Conservation (phyloP, 2,329 filamentous ascomycete species). For the Ceratocystis colombiana region DNA sequence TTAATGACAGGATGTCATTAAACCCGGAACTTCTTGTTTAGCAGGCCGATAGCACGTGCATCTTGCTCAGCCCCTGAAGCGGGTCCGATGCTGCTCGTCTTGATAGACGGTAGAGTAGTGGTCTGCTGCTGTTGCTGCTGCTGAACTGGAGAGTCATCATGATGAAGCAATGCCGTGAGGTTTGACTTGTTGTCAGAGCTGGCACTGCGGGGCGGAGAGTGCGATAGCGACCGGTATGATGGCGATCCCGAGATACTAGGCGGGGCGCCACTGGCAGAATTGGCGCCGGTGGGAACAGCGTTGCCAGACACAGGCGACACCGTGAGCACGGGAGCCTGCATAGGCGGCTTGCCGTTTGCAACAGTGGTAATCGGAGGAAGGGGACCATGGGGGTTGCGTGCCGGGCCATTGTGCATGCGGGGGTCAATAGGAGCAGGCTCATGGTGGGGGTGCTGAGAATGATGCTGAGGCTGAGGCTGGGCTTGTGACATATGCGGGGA, state of each 20-base stretch:
- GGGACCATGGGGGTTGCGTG: slow-evolving; percentile 37
- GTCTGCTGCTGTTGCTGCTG: slow-evolving; percentile 34
- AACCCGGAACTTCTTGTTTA: slow-evolving; percentile 49
- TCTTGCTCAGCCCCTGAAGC: slow-evolving; percentile 46
- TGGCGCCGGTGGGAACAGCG: slow-evolving; percentile 33
- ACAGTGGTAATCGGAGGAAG: slow-evolving; percentile 37
- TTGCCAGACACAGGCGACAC: slow-evolving; percentile 36
- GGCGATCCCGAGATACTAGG: slow-evolving; percentile 25
- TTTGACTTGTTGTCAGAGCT: slow-evolving; percentile 36
- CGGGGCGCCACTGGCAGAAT: background rate
- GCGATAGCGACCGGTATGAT: slow-evolving; percentile 24
- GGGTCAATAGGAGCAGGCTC: slow-evolving; percentile 37
- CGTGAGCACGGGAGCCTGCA: slow-evolving; percentile 40
- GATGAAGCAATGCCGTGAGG: slow-evolving; percentile 44
- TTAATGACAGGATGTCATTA: slow-evolving; percentile 25
- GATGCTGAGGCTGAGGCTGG: slow-evolving; percentile 27
- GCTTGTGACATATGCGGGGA: slow-evolving; percentile 34
- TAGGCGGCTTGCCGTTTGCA: slow-evolving; percentile 34
- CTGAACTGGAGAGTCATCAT: slow-evolving; percentile 40
- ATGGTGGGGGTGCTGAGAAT: background rate
- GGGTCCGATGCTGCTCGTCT: slow-evolving; percentile 34
- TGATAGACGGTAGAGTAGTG: slow-evolving; percentile 37
- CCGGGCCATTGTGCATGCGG: slow-evolving; percentile 31
- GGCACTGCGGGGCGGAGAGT: slow-evolving; percentile 20
- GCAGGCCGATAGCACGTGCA: slow-evolving; percentile 52